Base-by-base conservation (phyloP, 805 yeast genomes). In the Nakazawaea anatomiae region DNA sequence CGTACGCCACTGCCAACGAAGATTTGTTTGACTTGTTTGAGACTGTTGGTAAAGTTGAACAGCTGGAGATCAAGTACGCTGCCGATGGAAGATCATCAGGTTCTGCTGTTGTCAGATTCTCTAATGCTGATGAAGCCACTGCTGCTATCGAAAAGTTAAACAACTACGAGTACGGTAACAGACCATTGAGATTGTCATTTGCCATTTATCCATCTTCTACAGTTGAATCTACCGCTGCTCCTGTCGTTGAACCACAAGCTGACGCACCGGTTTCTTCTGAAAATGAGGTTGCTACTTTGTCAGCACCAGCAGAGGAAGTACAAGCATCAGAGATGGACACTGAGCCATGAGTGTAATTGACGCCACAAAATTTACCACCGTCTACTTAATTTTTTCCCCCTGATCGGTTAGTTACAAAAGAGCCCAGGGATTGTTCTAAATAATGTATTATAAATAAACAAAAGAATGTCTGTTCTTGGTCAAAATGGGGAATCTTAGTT, bases 21-120 rank as follows among this genome's bases (percentile, higher is more conserved):
- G 97, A 92, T 67, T 76, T 92, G 57, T 80, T 74, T 56, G 97
- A 91, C 57, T 75, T 92, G 53, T 91, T 91, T 64, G 92, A 85
- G 64, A 85, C 92, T 38, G 80, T 90, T 50, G 96, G 96, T 27
- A 71, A 77, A 46, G 89, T 92, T 14, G 72, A 68, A 40, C 76
- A 76, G 42, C 96, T 97, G 25, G 96, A 89, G 65, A 74, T 92
- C 54, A 88, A 83, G 64, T 78, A 66, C 59, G 77, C 76, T 56
- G 63, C 73, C 4, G 68, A 69, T 38, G 92, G 92, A 39, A 77
- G 83, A 61, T 82, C 96, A 14, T 74, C 85, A 1, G 98, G 97
- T 32, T 71, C 75, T 56, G 97, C 96, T n/a, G 90, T 89, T 47
- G 90, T 92, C 42, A 79, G 83, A 64, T 88, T 87, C 63, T 84